phyloP scores from a whole-genome alignment of 768 basidiomycete genomes.

The Boletus subparvulus region DNA sequence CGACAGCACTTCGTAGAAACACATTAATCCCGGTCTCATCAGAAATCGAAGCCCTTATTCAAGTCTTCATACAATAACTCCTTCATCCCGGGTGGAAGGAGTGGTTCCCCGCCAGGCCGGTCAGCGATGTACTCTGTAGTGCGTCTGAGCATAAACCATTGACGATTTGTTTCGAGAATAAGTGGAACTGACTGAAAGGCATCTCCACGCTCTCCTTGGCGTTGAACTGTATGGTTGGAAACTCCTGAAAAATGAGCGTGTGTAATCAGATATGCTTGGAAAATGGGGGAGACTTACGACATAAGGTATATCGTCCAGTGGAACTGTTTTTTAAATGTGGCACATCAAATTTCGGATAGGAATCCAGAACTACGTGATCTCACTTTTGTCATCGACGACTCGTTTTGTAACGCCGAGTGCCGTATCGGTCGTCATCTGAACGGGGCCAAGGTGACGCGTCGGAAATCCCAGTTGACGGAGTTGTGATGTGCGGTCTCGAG shows the following conservation, averaged over 20 bases:
- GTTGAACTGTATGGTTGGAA: slow-evolving; percentile 88
- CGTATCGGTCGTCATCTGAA: slow-evolving; percentile 99
- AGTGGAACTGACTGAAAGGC: slow-evolving; percentile 78
- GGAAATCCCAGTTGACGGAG: slow-evolving; percentile 87
- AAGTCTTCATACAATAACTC: slow-evolving; percentile 83
- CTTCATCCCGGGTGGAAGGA: slow-evolving; percentile 88
- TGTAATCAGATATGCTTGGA: background rate
- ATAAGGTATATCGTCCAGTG: slow-evolving; percentile 71
- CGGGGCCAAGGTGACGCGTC: slow-evolving; percentile 74
- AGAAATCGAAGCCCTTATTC: slow-evolving; percentile 74
- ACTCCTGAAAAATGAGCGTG: slow-evolving; percentile 52
- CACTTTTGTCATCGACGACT: slow-evolving; percentile 72
- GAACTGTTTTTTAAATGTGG: slow-evolving; percentile 37
- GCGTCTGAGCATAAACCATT: background rate
- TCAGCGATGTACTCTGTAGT: slow-evolving; percentile 49
- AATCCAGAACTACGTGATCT: slow-evolving; percentile 10
- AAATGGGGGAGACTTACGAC: slow-evolving; percentile 44
- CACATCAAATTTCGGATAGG: background rate
- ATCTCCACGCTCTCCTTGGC: slow-evolving; percentile 92
- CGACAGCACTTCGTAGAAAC: no score
- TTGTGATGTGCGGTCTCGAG: slow-evolving; percentile 88
- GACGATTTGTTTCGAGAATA: background rate
- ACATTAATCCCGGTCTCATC: background rate
- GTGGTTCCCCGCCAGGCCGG: slow-evolving; percentile 54
- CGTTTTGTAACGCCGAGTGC: slow-evolving; percentile 88